Percentiles rank a stretch among this genome's conserved stretches.
Conservation (phyloP, 805 yeast genomes). For the Starmerella lactis-condensi region DNA sequence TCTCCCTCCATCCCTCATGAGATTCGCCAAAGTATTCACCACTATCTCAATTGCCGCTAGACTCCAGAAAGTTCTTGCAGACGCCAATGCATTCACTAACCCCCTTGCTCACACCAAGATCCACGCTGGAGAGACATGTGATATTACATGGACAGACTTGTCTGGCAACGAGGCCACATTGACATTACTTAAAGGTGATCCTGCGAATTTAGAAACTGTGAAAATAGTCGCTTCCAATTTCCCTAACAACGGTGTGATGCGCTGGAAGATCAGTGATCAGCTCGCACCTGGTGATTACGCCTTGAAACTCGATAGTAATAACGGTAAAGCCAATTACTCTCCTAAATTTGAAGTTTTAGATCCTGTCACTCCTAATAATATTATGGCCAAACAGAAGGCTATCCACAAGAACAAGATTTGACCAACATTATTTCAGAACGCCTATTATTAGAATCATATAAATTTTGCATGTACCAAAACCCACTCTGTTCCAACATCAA, state of each 20-base stretch:
- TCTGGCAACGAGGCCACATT: conserved; percentile 15
- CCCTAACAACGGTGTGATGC: conserved; percentile 18
- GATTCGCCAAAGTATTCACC: neutral
- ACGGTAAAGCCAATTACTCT: conserved; percentile 19
- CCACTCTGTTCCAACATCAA: conserved; percentile 35
- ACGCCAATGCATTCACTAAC: conserved; percentile 10
- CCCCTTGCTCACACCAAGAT: conserved; percentile 11
- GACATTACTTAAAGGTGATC: conserved; percentile 18
- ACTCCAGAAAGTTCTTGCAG: conserved; percentile 6
- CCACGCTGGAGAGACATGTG: conserved; percentile 18
- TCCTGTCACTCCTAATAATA: conserved; percentile 7
- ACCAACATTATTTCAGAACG: too few relatives aligned
- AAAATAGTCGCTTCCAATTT: conserved; percentile 17
- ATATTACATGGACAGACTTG: conserved; percentile 20
- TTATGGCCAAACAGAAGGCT: neutral
- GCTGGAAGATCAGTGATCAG: conserved; percentile 18
- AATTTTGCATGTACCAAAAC: too few relatives aligned
- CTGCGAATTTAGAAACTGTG: conserved; percentile 15
- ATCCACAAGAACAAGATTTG: neutral
- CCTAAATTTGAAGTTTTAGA: conserved; percentile 15
- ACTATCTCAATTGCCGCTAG: conserved; percentile 3
- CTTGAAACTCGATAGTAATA: conserved; percentile 13
- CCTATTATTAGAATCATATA: too few relatives aligned
- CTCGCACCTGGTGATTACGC: conserved; percentile 10
- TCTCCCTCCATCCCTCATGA: too few relatives aligned